Base-by-base conservation (phyloP, 345 rosid species). In the Geranium brycei region DNA sequence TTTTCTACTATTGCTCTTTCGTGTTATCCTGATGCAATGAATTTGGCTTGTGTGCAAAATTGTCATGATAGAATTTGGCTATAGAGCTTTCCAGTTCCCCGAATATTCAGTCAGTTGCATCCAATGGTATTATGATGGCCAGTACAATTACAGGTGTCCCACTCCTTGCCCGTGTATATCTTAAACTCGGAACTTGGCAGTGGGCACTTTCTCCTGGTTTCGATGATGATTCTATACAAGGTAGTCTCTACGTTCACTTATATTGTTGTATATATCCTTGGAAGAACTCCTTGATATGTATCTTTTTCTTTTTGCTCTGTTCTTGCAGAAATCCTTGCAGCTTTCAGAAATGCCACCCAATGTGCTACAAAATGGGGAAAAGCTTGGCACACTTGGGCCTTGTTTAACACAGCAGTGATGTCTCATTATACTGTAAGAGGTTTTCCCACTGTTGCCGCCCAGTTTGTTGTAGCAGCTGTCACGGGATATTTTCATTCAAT, bases 341-440 rank as follows among this genome's bases (percentile, higher is more conserved):
- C 99, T 10, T 88, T 88, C 75, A 65, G 81, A 79, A 87, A 76
- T 62, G 91, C 97, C 68, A 90, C 99, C 32, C 81, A 76, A 19
- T 90, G 72, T 71, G 96, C 96, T 15, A 64, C 85, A 62, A 79
- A 88, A 73, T 88, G 99, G 99, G 89, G 85, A 59, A 93, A 88
- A 75, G 95, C 97, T 80, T 93, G 99, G 99, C 99, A 93, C 63
- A 78, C 76, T 31, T 93, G 97, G 99, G 99, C 99, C 38, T 79
- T 90, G 78, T 93, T 93, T 77, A 93, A 90, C 75, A 93, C 99
- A 11, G 95, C 92, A 59, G 99, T 87, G 66, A 93, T 93, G 97
- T 88, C 99, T 57, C 91, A 90, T 75, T 93, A 90, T 69, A 86
- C 92, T 40, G 8, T 81, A 58, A 81, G 80, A 79, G 87, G 95